Base-by-base conservation (phyloP, 2,329 filamentous ascomycete species). In the Septoria petroselini region DNA sequence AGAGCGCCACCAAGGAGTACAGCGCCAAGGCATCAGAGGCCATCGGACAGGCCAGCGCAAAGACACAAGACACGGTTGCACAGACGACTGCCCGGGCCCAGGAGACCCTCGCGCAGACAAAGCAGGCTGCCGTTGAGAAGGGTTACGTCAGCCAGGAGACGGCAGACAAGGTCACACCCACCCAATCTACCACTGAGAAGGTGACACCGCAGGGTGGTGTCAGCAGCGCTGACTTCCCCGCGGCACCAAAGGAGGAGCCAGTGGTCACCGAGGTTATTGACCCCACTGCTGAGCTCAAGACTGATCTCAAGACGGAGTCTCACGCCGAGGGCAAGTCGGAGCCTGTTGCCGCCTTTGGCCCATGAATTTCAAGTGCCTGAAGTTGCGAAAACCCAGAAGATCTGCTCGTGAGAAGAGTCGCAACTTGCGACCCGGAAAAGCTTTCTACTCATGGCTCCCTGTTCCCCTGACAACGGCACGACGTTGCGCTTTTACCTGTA, bases 41-140 rank as follows among this genome's bases (percentile, higher is more conserved):
- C 60, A 74, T 80, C 41, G 73, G 72, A 58, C 78, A 77, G 57
- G 80, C 80, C 15, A 74, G 78, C 49, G 78, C 77, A 59, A 71
- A 77, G 45, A 73, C 82, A 62, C 78, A 79, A 66, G 74, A 73
- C 58, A 80, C 82, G 55, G 76, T 82, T 42, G 76, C 75, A 55
- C 77, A 83, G 57, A 82, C 82, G 68, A 77, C 76, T 52, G 68
- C 71, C 62, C 80, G 81, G 70, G 81, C 81, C 29, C 76, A 81
- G 62, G 79, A 79, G 55, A 71, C 74, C 60, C 74, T 80, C 39
- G 72, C 70, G 23, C 61, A 63, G 45, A 59, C 62, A 41, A 68
- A 69, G 63, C 60, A 63, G 47, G 61, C 61, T 33, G 63, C 68
- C 35, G 63, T 68, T 29, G 62, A 66, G 30, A 66, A 68, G 58